Conservation (phyloP, 208 protist genomes). For the Herpetomonas tarakana region DNA sequence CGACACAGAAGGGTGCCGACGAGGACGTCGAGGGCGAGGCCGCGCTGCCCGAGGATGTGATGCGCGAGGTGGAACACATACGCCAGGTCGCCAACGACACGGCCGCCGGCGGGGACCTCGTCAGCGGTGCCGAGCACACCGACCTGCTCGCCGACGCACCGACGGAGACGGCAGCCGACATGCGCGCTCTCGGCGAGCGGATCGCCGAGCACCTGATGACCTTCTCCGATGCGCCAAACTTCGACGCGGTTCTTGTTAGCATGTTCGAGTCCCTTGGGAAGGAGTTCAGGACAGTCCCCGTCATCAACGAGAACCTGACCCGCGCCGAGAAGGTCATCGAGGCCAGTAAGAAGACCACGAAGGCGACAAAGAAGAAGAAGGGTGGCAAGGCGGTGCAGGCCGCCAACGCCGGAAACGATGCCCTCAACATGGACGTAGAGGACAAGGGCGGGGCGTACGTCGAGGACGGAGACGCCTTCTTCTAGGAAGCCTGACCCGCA, state of each 20-base stretch:
- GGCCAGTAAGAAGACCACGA: background rate
- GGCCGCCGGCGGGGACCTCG: constrained; percentile 22
- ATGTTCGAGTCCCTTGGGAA: constrained; percentile 46
- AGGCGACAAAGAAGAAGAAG: background rate
- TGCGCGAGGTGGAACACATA: constrained; percentile 48
- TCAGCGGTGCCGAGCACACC: constrained; percentile 19
- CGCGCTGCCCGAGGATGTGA: constrained; percentile 39
- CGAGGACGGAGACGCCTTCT: constrained; percentile 14
- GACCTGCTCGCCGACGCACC: constrained; percentile 44
- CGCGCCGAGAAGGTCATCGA: constrained; percentile 13
- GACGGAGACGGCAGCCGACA: constrained; percentile 29
- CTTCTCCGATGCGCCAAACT: constrained; percentile 33
- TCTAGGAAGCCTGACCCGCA: background rate
- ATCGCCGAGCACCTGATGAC: constrained; percentile 57
- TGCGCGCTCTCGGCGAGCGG: constrained; percentile 33
- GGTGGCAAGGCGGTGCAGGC: background rate
- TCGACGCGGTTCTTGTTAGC: constrained; percentile 38
- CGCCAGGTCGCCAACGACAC: constrained; percentile 55
- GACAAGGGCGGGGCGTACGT: constrained; percentile 30
- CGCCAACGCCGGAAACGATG: background rate
- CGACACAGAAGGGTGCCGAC: constrained; percentile 23
- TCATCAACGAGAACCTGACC: constrained; percentile 27
- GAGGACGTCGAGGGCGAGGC: constrained; percentile 37
- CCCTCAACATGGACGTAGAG: constrained; percentile 10
- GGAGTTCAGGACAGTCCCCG: constrained; percentile 34